Evolutionary conservation across 257 asterid genomes (phyloP), one percentile per base, ranked within the genome.

Genomic region (Parsonsia alboflavescens): DNA sequence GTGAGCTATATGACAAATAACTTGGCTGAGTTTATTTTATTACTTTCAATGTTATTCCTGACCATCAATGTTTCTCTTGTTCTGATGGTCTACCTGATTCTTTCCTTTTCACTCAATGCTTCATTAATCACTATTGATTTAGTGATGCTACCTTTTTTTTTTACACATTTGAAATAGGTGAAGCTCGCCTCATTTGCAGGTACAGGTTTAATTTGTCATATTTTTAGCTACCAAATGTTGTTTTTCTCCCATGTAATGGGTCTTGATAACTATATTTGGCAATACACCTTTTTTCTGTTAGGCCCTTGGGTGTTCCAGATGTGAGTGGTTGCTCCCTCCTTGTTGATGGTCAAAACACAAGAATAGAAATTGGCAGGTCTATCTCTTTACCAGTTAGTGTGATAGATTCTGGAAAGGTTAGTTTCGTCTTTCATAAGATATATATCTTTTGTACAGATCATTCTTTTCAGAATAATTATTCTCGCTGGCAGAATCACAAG

Each of bases 101-200:
- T 9, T 6, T 22, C 10, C 21, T 67, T 19, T 21, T 19, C 17
- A 41, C 52, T 42, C 4, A 67, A 33, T 22, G 12, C 21, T 15
- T 66, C 1, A 53, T 67, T 67, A 4, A 19, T 39, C 28, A 41
- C 15, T 10, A 68, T 9, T 50, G 28, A 16, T 19, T 8, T 48
- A 17, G 52, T 63, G 33, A 16, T 17, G 24, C 17, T 54, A 52
- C 58, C 48, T 68, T 33, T 54, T 22, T 33, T 19, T 58, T 61
- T 74, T 67, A 65, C 73, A 58, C 71, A 68, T 65, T 78, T 71
- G 17, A 75, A 72, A 68, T 67, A 91, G 97, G 95, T 4, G 96
- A 91, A 76, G 90, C 88, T 54, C 82, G 87, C 26, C 77, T 91
- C 57, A 82, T 89, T 76, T 89, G 94, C 88, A 89, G 97, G 97